Evolutionary conservation across 2,329 filamentous ascomycete species (phyloP).

Genomic region (Lecanoromycetidae sp.): DNA sequence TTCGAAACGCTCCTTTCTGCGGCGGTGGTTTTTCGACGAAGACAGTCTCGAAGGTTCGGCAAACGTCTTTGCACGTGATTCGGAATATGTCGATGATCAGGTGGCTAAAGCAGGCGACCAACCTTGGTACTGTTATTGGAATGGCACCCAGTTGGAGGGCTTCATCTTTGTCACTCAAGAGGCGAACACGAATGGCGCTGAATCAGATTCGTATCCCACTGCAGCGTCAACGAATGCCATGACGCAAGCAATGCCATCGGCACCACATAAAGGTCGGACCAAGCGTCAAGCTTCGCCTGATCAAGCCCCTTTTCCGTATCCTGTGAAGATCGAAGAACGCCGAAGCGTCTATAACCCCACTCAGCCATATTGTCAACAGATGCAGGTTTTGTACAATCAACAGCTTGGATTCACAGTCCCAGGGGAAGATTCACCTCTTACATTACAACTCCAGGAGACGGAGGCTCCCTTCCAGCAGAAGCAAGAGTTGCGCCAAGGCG

Average conservation of each 20-base stretch:
- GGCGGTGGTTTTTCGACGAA: slow-evolving; percentile 4
- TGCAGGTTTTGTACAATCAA: slow-evolving; percentile 46
- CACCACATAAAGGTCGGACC: no score
- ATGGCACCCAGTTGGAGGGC: slow-evolving; percentile 52
- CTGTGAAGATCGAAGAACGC: slow-evolving; percentile 55
- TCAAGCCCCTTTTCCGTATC: slow-evolving; percentile 37
- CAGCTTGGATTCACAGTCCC: neutral
- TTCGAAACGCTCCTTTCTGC: slow-evolving; percentile 9
- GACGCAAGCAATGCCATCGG: no score
- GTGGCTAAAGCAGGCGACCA: slow-evolving; percentile 38
- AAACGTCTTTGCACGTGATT: slow-evolving; percentile 19
- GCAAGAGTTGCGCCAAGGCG: neutral
- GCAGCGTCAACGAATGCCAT: slow-evolving; percentile 17
- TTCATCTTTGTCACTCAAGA: slow-evolving; percentile 53
- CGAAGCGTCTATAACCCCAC: slow-evolving; percentile 33
- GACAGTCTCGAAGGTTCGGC: slow-evolving; percentile 14
- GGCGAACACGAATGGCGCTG: slow-evolving; percentile 6
- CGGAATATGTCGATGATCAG: slow-evolving; percentile 28
- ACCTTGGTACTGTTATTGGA: slow-evolving; percentile 62
- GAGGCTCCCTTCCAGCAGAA: neutral
- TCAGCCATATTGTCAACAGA: slow-evolving; percentile 52
- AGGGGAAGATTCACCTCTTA: neutral
- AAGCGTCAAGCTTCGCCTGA: slow-evolving; percentile 15
- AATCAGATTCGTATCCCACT: slow-evolving; percentile 18
- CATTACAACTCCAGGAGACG: neutral